These are phyloP conservation scores for Chondrus crispus DNA, from an alignment of 23 red algal genomes.

Conservation along the genomic window DNA sequence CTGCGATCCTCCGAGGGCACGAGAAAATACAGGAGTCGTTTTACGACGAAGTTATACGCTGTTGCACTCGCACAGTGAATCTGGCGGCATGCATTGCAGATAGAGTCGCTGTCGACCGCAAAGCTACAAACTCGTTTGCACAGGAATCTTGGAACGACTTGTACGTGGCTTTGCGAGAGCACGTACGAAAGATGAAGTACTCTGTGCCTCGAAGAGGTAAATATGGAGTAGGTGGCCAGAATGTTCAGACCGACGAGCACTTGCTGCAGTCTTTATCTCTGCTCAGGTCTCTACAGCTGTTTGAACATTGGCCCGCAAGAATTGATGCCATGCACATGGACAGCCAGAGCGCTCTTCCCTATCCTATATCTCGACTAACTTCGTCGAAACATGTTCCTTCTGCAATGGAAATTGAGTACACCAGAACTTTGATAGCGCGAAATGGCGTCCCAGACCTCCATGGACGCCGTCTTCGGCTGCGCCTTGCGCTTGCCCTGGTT, in stretches of 20 bases:
- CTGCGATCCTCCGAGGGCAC: not conserved
- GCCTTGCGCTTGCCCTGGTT: not conserved
- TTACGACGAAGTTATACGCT: not conserved
- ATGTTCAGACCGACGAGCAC: too few species aligned
- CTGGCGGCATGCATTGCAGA: not conserved
- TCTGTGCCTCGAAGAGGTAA: not conserved
- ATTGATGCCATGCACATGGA: too few species aligned
- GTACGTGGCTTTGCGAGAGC: not conserved
- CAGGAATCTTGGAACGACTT: not conserved
- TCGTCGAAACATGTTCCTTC: not conserved
- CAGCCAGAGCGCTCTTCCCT: not conserved
- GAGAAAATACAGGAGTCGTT: not conserved
- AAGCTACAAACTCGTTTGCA: not conserved
- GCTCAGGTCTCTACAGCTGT: too few species aligned
- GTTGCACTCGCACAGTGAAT: not conserved
- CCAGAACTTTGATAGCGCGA: conserved; percentile 30
- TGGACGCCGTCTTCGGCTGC: not conserved
- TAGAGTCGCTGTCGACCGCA: not conserved
- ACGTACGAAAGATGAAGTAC: not conserved
- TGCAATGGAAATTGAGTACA: not conserved
- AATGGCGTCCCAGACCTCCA: conserved; percentile 8
- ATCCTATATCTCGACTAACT: conserved; percentile 19
- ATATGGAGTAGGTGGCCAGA: too few species aligned
- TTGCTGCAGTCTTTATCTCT: too few species aligned
- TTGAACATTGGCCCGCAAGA: too few species aligned